phyloP scores from a whole-genome alignment of 2,329 filamentous ascomycete genomes.

The Nothomitra cinnamomea region DNA sequence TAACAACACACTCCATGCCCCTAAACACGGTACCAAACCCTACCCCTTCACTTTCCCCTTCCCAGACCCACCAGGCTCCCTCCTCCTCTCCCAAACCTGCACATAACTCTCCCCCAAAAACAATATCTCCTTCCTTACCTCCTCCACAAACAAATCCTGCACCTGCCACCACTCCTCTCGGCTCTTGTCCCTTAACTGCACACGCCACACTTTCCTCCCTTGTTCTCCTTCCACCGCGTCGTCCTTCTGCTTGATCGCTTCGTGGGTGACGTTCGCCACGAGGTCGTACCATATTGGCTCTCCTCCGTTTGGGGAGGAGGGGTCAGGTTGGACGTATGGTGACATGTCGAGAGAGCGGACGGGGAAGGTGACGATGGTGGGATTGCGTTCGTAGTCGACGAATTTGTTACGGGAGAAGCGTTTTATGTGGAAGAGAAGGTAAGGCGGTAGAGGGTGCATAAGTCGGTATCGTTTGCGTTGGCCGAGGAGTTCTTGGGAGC shows the following conservation, averaged over 20 bases:
- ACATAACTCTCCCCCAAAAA: constrained; percentile 90
- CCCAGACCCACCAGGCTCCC: constrained; percentile 24
- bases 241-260: constrained; percentile 58
- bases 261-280: constrained; percentile 85
- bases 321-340: constrained; percentile 82
- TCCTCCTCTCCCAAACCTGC: constrained; percentile 87
- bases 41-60: constrained; percentile 24
- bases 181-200: constrained; percentile 68
- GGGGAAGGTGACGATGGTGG: constrained; percentile 94
- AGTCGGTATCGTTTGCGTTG: constrained; percentile 80
- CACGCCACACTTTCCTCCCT: constrained; percentile 90
- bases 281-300: constrained; percentile 92
- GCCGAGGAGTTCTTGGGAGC: constrained; percentile 74
- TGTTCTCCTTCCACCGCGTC: constrained; percentile 76
- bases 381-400: constrained; percentile 76
- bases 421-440: constrained; percentile 87
- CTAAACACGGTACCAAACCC: not conserved
- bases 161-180: constrained; percentile 80
- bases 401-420: constrained; percentile 96
- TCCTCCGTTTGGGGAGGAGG: constrained; percentile 46
- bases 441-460: constrained; percentile 79
- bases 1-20: not conserved
- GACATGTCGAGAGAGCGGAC: constrained; percentile 70
- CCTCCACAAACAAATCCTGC: constrained; percentile 86
- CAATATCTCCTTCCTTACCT: constrained; percentile 71